Evolutionary conservation across 495 filamentous ascomycete species (phyloP), one percentile per base, ranked within the genome.

Genomic region (Oidiodendron maius): DNA sequence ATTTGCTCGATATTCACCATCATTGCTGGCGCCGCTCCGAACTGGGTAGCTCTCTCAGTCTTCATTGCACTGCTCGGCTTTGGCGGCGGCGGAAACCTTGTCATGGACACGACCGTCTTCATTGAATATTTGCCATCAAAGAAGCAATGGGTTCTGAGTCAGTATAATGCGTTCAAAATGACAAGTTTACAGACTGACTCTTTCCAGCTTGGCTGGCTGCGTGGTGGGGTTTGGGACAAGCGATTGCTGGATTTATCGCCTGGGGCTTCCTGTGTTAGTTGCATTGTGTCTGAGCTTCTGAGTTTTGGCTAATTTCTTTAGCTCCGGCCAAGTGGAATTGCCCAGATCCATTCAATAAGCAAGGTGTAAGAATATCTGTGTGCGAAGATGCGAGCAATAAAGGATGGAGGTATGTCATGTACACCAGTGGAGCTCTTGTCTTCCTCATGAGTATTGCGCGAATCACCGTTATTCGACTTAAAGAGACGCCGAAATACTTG

Each of bases 361-460:
- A 46, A 20, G 49, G 49, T 15, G 32, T 36, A 1, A 44, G 34
- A 36, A 52, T 28, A 1, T 75, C 77, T 2, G 48, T 64, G 47
- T 90, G 87, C 59, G 74, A 69, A 16, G 77, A 71, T 52, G 66
- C 67, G 24, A 67, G 81, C 47, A 91, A 90, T 55, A 82, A 80
- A 79, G 89, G 89, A 48, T 94, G 89, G 89, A 70, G 89, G 51
- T 95, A 93, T 50, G 67, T 89, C 51, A 76, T 83, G 57, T 77
- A 76, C 59, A 76, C 82, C 1, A 72, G 70, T 32, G 84, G 84
- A 15, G 76, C 76, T 16, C 70, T 89, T 34, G 81, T 87, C 25
- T 74, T 89, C 38, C 62, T 79, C 38, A 75, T 90, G 66, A 80
- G 74, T 13, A 61, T 87, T 32, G 62, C 78, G 2, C 81, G 86